A percentile compares a stretch with the other conserved stretches of the same genome.
Conservation (phyloP, 441 rosid genomes). For the Dalechampia spathulata region DNA sequence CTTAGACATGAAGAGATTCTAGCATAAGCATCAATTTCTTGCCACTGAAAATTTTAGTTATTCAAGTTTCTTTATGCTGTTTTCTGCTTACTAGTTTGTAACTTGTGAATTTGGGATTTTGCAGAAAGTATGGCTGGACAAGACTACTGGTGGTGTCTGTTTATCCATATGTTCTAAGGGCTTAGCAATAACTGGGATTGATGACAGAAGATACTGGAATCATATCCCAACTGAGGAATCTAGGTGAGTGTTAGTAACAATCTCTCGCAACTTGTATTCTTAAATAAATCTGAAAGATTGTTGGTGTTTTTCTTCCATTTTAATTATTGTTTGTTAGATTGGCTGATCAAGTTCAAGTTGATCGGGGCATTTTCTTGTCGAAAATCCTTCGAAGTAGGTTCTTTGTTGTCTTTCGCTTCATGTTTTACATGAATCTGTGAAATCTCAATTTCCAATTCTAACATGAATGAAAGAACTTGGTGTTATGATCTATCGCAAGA, state of each 20-base stretch:
- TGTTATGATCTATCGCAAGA: no score
- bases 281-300: constrained; percentile 11
- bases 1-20: no score
- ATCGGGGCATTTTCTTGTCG: constrained; percentile 18
- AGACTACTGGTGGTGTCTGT: constrained; percentile 61
- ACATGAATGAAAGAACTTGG: not conserved
- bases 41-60: no score
- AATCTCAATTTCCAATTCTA: no score
- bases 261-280: not conserved
- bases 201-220: constrained; percentile 94
- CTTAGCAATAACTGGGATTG: constrained; percentile 72
- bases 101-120: no score
- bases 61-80: no score
- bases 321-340: constrained; percentile 18
- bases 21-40: no score
- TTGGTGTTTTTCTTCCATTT: no score
- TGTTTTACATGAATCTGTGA: not conserved
- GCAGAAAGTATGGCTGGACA: constrained; percentile 89
- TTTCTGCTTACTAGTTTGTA: constrained; percentile 6
- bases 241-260: constrained; percentile 43
- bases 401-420: constrained; percentile 2
- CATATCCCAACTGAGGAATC: constrained; percentile 78
- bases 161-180: constrained; percentile 70
- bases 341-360: constrained; percentile 20
- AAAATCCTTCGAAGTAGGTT: constrained; percentile 17